These are phyloP conservation scores for Syncephalastrum racemosum DNA, from an alignment of 371 early-diverging fungal genomes.

Conservation along the genomic window DNA sequence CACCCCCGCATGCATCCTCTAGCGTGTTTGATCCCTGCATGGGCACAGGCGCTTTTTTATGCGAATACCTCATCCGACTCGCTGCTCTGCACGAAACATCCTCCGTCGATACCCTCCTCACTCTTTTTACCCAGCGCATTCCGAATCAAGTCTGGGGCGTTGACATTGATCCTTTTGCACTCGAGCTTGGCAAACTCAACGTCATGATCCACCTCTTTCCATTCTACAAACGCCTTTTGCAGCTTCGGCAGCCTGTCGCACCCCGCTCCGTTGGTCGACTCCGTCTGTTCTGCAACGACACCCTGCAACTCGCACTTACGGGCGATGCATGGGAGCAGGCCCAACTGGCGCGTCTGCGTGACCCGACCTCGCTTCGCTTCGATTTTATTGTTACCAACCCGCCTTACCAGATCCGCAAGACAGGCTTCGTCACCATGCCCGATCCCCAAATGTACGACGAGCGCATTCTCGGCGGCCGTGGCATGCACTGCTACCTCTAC, in stretches of 20 bases:
- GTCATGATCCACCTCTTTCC: slow-evolving; percentile 42
- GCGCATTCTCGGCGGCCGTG: slow-evolving; percentile 44
- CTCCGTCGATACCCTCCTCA: slow-evolving; percentile 16
- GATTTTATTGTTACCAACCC: slow-evolving; percentile 67
- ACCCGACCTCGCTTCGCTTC: slow-evolving; percentile 44
- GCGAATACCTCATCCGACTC: slow-evolving; percentile 49
- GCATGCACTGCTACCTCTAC: slow-evolving; percentile 47
- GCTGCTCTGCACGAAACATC: slow-evolving; percentile 26
- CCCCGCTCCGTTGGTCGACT: slow-evolving; percentile 33
- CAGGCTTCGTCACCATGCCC: slow-evolving; percentile 57
- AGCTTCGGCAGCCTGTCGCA: slow-evolving; percentile 14
- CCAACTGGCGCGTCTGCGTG: slow-evolving; percentile 30
- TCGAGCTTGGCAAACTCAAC: slow-evolving; percentile 43
- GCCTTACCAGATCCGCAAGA: slow-evolving; percentile 70
- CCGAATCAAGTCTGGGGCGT: slow-evolving; percentile 56
- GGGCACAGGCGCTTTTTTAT: slow-evolving; percentile 63
- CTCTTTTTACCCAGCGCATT: slow-evolving; percentile 32
- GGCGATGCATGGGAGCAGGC: slow-evolving; percentile 12
- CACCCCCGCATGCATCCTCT: neutral
- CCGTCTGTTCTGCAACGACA: slow-evolving; percentile 59
- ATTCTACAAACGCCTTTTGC: slow-evolving; percentile 29
- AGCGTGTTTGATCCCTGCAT: slow-evolving; percentile 56
- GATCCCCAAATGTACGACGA: slow-evolving; percentile 58
- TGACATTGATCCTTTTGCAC: slow-evolving; percentile 64
- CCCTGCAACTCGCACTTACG: slow-evolving; percentile 39